Evolutionary conservation across 176 grass and related monocot species (phyloP).

Genomic region (Puya raimondii): DNA sequence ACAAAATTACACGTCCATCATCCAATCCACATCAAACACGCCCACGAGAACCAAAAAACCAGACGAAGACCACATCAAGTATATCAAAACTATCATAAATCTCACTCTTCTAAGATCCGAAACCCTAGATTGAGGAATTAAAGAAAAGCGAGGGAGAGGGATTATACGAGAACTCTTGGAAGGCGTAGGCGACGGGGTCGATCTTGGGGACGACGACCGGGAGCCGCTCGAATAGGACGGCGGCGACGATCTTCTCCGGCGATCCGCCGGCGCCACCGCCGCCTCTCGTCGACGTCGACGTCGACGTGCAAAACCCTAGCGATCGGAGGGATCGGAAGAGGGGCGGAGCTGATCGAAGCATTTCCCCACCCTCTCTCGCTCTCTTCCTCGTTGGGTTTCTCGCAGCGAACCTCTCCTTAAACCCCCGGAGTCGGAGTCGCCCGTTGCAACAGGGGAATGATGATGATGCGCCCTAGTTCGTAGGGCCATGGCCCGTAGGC

Average conservation of each 20-base stretch:
- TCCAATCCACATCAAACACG: background rate
- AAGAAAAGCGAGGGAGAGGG: background rate
- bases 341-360: constrained; percentile 1
- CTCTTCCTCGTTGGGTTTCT: background rate
- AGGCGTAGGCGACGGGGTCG: constrained; percentile 78
- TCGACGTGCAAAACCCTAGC: constrained; percentile 31
- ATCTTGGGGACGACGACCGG: constrained; percentile 89
- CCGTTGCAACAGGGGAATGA: background rate
- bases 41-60: background rate
- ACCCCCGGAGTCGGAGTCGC: background rate
- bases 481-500: background rate
- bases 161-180: constrained; percentile 84
- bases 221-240: constrained; percentile 89
- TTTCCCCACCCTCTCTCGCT: background rate
- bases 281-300: background rate
- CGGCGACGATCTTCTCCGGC: constrained; percentile 61
- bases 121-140: background rate
- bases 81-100: background rate
- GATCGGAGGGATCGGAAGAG: constrained; percentile 15
- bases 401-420: background rate
- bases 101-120: background rate
- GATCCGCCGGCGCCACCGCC: background rate
- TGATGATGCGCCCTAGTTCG: background rate
- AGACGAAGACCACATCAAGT: background rate
- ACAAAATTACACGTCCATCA: background rate